phyloP scores from a whole-genome alignment of 1,284 basidiomycete genomes.

The Fomitiporia mediterranea region DNA sequence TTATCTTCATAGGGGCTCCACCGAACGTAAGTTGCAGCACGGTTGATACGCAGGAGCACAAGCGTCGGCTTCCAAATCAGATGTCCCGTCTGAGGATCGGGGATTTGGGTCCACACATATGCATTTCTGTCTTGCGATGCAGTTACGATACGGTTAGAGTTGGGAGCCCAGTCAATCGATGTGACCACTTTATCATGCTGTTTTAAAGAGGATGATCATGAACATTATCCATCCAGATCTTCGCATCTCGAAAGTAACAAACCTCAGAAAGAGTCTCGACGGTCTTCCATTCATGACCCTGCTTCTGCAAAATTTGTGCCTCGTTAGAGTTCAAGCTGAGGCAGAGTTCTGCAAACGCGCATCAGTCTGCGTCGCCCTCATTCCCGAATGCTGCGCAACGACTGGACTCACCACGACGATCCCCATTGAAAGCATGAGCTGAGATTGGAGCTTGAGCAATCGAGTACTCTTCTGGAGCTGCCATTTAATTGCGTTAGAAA shows the following conservation, averaged over 20 bases:
- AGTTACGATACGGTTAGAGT: constrained; percentile 95
- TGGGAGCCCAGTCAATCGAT: constrained; percentile 97
- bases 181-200: constrained; percentile 99
- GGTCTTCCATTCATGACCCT: constrained; percentile 69
- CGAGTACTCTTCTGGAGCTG: constrained; percentile 70
- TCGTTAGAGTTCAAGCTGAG: constrained; percentile 90
- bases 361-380: background rate
- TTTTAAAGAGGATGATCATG: no score
- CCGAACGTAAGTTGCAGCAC: constrained; percentile 91
- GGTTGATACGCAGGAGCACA: constrained; percentile 92
- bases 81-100: constrained; percentile 65
- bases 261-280: constrained; percentile 87
- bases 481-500: constrained; percentile 42
- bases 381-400: no score
- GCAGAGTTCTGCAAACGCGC: constrained; percentile 66
- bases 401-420: constrained; percentile 69
- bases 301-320: constrained; percentile 74
- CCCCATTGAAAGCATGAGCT: constrained; percentile 89
- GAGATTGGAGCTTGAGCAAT: constrained; percentile 84
- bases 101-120: constrained; percentile 92
- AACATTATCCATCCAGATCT: no score
- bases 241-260: constrained; percentile 27
- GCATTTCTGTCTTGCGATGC: constrained; percentile 98
- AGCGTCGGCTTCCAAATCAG: constrained; percentile 92
- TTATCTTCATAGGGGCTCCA: constrained; percentile 99